Evolutionary conservation across 75 land plant species (phyloP).

Genomic region (Pseudotsuga menziesii): DNA sequence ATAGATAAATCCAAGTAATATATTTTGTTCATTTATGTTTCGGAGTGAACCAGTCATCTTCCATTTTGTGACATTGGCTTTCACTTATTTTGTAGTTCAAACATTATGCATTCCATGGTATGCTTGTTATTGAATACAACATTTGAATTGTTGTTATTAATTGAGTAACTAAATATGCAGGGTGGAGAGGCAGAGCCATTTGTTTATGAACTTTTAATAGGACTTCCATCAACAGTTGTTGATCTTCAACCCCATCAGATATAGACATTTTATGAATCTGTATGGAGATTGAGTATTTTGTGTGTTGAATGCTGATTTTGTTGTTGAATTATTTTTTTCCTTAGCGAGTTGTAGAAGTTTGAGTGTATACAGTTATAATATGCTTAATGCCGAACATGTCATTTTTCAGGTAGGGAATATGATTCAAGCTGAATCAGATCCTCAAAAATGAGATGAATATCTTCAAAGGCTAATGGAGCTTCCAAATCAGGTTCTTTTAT

Average conservation of each 20-base stretch:
- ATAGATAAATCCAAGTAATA: background rate
- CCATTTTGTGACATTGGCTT: too few species aligned
- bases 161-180: constrained; percentile 22
- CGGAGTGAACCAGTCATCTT: background rate
- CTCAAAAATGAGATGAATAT: constrained; percentile 87
- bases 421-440: constrained; percentile 97
- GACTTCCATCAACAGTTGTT: constrained; percentile 68
- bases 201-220: constrained; percentile 83
- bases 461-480: constrained; percentile 90
- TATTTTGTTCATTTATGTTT: background rate
- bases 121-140: too few species aligned
- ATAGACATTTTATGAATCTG: constrained; percentile 97
- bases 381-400: background rate
- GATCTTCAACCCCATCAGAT: constrained; percentile 98
- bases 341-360: background rate
- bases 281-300: constrained; percentile 23
- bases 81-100: too few species aligned
- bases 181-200: constrained; percentile 96
- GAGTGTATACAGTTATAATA: background rate
- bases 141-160: too few species aligned
- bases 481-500: constrained; percentile 73
- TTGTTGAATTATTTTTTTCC: background rate
- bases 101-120: too few species aligned
- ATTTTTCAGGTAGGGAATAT: constrained; percentile 78
- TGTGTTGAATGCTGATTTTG: constrained; percentile 3